Conservation (phyloP, 345 rosid species). For the Syzygium grande region DNA sequence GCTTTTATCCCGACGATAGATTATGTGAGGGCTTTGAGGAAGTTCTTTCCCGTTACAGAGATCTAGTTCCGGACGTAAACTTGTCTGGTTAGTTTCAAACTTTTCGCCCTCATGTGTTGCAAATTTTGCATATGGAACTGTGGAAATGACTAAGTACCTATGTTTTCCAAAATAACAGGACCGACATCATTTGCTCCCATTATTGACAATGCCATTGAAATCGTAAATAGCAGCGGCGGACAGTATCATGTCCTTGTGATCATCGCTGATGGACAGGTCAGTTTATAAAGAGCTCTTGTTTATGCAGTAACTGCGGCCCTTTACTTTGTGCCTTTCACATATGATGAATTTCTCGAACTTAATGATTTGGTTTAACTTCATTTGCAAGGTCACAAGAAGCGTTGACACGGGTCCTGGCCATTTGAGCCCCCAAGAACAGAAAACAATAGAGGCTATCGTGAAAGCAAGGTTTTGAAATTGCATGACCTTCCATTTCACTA, state of each 20-base stretch:
- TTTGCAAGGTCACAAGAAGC: slow-evolving; percentile 40
- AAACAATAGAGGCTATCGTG: slow-evolving; percentile 36
- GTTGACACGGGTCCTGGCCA: slow-evolving; percentile 25
- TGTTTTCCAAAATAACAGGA: slow-evolving; percentile 11
- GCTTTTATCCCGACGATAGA: slow-evolving; percentile 34
- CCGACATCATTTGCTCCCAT: slow-evolving; percentile 55
- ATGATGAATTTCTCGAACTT: neutral
- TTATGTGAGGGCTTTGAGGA: slow-evolving; percentile 41
- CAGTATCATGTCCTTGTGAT: slow-evolving; percentile 54
- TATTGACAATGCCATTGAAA: slow-evolving; percentile 33
- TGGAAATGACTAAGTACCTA: neutral
- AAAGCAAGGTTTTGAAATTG: slow-evolving; percentile 32
- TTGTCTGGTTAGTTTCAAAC: slow-evolving; percentile 23
- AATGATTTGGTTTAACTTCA: neutral
- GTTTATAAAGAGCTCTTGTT: neutral
- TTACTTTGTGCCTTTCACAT: neutral
- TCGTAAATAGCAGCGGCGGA: slow-evolving; percentile 40
- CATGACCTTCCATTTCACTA: neutral
- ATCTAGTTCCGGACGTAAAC: slow-evolving; percentile 31
- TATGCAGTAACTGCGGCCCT: neutral
- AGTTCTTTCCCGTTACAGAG: slow-evolving; percentile 34
- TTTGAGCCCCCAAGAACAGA: slow-evolving; percentile 38
- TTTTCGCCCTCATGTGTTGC: neutral
- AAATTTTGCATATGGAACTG: neutral
- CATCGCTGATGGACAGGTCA: slow-evolving; percentile 54